These are phyloP conservation scores for Camelina hispida DNA, from an alignment of 345 rosid species.

Conservation along the genomic window DNA sequence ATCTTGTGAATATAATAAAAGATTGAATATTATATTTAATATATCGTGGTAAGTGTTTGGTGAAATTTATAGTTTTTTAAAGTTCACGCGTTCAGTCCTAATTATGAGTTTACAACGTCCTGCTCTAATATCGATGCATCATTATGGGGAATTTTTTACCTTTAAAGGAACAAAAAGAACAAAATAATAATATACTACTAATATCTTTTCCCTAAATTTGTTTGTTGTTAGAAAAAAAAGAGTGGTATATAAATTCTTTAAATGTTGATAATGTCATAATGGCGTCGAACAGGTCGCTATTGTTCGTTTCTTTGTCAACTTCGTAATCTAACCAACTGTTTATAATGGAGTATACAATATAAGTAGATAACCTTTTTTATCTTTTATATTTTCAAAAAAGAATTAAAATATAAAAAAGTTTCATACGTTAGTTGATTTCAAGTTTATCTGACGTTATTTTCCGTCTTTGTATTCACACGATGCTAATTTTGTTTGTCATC, in stretches of 20 bases:
- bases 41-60: constrained; percentile 19
- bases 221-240: background rate
- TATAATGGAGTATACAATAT: background rate
- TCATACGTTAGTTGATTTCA: background rate
- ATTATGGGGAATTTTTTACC: background rate
- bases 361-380: background rate
- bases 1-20: constrained; percentile 35
- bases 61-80: background rate
- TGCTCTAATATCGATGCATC: background rate
- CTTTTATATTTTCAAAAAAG: background rate
- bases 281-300: constrained; percentile 15
- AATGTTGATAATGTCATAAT: background rate
- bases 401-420: background rate
- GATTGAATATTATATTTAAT: background rate
- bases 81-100: constrained; percentile 25
- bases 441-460: background rate
- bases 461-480: background rate
- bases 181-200: background rate
- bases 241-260: background rate
- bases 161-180: background rate
- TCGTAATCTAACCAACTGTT: background rate
- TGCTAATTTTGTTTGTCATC: background rate
- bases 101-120: constrained; percentile 28
- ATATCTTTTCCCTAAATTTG: background rate
- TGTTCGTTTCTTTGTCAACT: constrained; percentile 10